Evolutionary conservation across 306 rosid species (phyloP), one percentile per base, ranked within the genome.

Genomic region (Spatholobus suberectus): DNA sequence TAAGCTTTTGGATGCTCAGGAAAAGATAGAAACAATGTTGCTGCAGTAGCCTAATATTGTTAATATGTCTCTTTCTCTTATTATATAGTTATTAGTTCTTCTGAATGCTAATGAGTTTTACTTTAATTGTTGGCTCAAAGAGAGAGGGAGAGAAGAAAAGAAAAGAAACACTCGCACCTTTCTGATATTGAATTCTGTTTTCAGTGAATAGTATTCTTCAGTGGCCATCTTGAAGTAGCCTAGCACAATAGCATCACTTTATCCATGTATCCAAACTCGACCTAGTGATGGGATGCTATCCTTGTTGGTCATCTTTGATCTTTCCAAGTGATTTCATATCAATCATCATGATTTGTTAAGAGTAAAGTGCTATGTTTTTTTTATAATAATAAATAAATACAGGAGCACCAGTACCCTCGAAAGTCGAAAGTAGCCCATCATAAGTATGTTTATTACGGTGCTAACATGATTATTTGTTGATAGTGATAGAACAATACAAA

Each of bases 11-110:
- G 78, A 78, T 61, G 79, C 43, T 72, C 63, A 70, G 69, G 59
- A 27, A 37, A 76, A 76, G 77, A 77, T 70, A 61, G 8, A 52
- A 79, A 71, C 44, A 46, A 24, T 71, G 17, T 47, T 43, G 82
- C 29, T 49, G 26, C 52, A 65, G 55, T 74, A 17, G 54, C 67
- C 58, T 77, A 37, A 35, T 27, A 73, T 65, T 44, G 52, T 65
- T 26, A 47, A 61, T 63, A 63, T 32, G 23, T 15, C 21, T 61
- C 67, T 29, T 61, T 55, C 32, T 72, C 34, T 65, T 63, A 51
- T 57, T 13, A 76, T 66, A 37, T 15, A 37, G 24, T 68, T 41
- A 43, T 35, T 1, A 2, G 24, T 75, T 83, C 41, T 32, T 21
- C 37, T 55, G 65, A 58, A 21, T 69, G 73, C 57, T 82, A 35